A percentile compares a stretch with the other conserved stretches of the same genome.
These are phyloP conservation scores for Myotisia sp. DNA, from an alignment of 2,329 filamentous ascomycete species.

Conservation along the genomic window DNA sequence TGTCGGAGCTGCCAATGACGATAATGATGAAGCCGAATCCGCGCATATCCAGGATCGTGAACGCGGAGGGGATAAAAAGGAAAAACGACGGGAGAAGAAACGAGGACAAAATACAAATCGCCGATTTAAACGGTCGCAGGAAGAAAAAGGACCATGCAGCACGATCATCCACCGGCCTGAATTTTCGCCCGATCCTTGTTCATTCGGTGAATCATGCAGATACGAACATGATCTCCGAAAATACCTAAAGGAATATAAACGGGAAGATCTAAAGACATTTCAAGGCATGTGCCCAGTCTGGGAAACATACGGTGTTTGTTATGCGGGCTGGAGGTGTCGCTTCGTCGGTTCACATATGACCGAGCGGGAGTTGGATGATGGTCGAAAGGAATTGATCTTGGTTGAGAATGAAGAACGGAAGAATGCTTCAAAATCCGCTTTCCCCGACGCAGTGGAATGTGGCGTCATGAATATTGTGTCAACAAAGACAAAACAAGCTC, in stretches of 20 bases:
- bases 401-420: slow-evolving; percentile 41
- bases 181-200: slow-evolving; percentile 64
- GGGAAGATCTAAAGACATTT: slow-evolving; percentile 63
- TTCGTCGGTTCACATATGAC: slow-evolving; percentile 77
- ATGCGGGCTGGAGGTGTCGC: slow-evolving; percentile 84
- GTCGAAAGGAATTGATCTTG: slow-evolving; percentile 66
- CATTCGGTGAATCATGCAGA: slow-evolving; percentile 66
- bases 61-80: slow-evolving; percentile 23
- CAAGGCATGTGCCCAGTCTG: slow-evolving; percentile 69
- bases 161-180: slow-evolving; percentile 58
- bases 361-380: slow-evolving; percentile 64
- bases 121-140: slow-evolving; percentile 64
- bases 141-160: slow-evolving; percentile 63
- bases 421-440: slow-evolving; percentile 22
- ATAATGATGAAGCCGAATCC: slow-evolving; percentile 48
- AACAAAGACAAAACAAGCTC: slow-evolving; percentile 54
- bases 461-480: slow-evolving; percentile 65
- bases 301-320: slow-evolving; percentile 59
- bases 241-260: slow-evolving; percentile 70
- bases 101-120: slow-evolving; percentile 72
- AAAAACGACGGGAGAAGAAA: slow-evolving; percentile 35
- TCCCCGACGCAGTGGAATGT: slow-evolving; percentile 30
- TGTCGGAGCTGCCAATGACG: slow-evolving; percentile 25
- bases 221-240: slow-evolving; percentile 70
- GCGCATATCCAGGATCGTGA: slow-evolving; percentile 33